Evolutionary conservation across 2,329 filamentous ascomycete genomes (phyloP).

Genomic region (Cercospora sp.): DNA sequence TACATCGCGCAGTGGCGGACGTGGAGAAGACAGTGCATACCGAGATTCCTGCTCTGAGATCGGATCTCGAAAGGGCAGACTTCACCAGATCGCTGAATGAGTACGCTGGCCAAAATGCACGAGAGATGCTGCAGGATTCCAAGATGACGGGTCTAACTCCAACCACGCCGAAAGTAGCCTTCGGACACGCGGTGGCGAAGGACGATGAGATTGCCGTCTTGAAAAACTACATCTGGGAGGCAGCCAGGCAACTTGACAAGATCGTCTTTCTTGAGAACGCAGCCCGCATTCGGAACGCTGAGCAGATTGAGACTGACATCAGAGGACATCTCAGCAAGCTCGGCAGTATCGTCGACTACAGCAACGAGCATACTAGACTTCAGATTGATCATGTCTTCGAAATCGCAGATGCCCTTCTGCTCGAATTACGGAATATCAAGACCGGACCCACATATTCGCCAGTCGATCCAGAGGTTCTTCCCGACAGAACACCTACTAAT

Average conservation of each 20-base stretch:
- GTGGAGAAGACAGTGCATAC: not conserved
- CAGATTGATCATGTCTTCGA: not conserved
- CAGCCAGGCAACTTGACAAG: not conserved
- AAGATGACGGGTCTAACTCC: not conserved
- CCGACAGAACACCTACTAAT: not conserved
- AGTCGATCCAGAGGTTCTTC: not conserved
- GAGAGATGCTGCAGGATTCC: not conserved
- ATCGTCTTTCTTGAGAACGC: not conserved
- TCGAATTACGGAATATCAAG: not conserved
- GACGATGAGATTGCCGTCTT: not conserved
- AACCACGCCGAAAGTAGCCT: not conserved
- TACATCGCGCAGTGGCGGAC: not conserved
- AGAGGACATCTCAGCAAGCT: not conserved
- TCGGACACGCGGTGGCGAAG: not conserved
- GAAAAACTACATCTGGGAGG: not conserved
- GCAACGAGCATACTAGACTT: not conserved
- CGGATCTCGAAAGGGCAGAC: not conserved
- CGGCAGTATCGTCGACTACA: not conserved
- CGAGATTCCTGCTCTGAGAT: not conserved
- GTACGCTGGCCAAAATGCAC: not conserved
- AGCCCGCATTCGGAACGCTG: not conserved
- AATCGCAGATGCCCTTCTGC: not conserved
- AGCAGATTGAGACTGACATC: not conserved
- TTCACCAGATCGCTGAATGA: not conserved
- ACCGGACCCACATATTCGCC: not conserved